Evolutionary conservation across 108 stramenopile genomes (phyloP).

Genomic region (Pseudonitzschia pungens): DNA sequence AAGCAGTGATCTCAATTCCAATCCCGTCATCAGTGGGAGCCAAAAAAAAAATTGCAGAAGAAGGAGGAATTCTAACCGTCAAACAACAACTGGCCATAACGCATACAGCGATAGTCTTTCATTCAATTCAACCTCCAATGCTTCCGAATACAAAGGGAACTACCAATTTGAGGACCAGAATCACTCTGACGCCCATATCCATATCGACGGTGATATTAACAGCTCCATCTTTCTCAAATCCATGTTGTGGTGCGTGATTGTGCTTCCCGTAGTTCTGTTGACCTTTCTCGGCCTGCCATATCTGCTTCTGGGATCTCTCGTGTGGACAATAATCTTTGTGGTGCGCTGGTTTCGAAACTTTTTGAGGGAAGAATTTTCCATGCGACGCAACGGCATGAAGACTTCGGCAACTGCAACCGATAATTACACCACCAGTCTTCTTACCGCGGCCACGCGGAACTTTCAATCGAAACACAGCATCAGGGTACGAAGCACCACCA

Average conservation of each 20-base stretch:
- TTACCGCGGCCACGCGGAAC: background rate
- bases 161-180: background rate
- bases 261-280: background rate
- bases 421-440: background rate
- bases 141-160: background rate
- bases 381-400: background rate
- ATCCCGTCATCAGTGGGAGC: background rate
- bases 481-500: background rate
- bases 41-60: background rate
- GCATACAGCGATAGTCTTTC: background rate
- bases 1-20: background rate
- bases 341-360: background rate
- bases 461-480: background rate
- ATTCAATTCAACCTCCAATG: background rate
- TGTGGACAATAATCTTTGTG: constrained; percentile 1
- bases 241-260: background rate
- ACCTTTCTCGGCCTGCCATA: background rate
- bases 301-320: background rate
- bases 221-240: background rate
- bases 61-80: background rate
- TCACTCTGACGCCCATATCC: background rate
- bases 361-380: background rate
- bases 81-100: background rate
- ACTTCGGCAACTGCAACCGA: background rate
- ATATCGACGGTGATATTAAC: background rate